Base-by-base conservation (phyloP, 148 eudicot genomes). In the Fallopia convolvulus region DNA sequence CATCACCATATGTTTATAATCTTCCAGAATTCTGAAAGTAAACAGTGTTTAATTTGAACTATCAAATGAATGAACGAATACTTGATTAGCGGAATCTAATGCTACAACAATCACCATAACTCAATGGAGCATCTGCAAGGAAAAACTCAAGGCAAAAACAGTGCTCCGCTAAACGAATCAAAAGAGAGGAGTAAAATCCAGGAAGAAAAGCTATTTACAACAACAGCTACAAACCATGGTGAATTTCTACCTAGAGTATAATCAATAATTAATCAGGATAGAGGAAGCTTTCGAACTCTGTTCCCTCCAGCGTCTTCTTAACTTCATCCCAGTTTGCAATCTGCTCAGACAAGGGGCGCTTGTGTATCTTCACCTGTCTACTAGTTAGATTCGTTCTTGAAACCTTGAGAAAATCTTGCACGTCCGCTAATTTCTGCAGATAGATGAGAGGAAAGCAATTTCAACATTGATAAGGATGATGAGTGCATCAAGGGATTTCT, bases 351-450 rank as follows among this genome's bases (percentile, higher is more conserved):
- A 92, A 81, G 11, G 89, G 72, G 39, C 97, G 93, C 80, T 84
- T 90, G 83, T 94, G 98, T 84, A 94, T 94, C 86, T 93, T 91
- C 81, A 91, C 97, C 80, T 91, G 98, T n/a, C 84, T 86, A 76
- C 94, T 91, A 0, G 84, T 84, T 55, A 93, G 81, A 10, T 89
- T 86, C 85, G 76, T 83, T 60, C 74, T 83, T 7, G 97, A 93
- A 5, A 91, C 87, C 84, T 77, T 84, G 52, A 93, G 85, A 80
- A 93, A 93, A 33, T 90, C 94, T 83, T 91, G 94, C 79, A 91
- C 92, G 10, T 93, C 97, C 2, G 74, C 66, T 78, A 91, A 40
- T 70, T 85, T 85, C 91, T 87, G 83, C 79, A 83, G 58, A 15
- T 8, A 40, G 40, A 13, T 39, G 20, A 39, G 14, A 60, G 40